Percentiles rank a stretch among this genome's conserved stretches.
phyloP scores from a whole-genome alignment of 345 rosid species.

The Gossypium longicalyx region DNA sequence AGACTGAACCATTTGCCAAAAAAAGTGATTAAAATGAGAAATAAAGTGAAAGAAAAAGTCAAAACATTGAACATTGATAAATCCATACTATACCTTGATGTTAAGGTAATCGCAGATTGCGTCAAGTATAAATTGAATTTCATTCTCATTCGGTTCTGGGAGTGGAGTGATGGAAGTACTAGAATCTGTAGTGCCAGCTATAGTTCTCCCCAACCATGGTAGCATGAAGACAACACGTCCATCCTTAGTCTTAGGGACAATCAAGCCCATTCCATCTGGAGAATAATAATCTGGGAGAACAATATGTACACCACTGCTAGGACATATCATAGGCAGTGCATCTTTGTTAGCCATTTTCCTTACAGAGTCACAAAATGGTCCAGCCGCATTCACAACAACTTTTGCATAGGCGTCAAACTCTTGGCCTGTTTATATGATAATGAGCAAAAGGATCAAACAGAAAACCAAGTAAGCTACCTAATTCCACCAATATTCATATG shows the following conservation, averaged over 20 bases:
- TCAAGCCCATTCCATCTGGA: constrained; percentile 99
- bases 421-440: constrained; percentile 43
- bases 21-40: background rate
- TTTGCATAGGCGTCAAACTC: constrained; percentile 86
- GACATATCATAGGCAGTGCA: constrained; percentile 71
- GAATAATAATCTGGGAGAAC: constrained; percentile 97
- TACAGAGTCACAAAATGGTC: constrained; percentile 89
- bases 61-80: background rate
- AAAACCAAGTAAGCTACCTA: background rate
- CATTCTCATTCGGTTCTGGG: constrained; percentile 97
- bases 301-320: constrained; percentile 95
- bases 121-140: constrained; percentile 92
- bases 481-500: background rate
- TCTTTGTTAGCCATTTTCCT: constrained; percentile 77
- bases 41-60: constrained; percentile 7
- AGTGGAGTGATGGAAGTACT: constrained; percentile 67
- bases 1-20: background rate
- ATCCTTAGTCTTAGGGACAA: constrained; percentile 98
- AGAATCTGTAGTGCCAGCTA: constrained; percentile 98
- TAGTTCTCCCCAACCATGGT: constrained; percentile 97
- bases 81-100: constrained; percentile 52
- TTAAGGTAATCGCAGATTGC: constrained; percentile 88
- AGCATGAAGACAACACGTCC: constrained; percentile 97
- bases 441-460: constrained; percentile 2
- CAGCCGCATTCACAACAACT: constrained; percentile 91